A percentile compares a stretch with the other conserved stretches of the same genome.
Evolutionary conservation across 2,329 filamentous ascomycete genomes (phyloP).

Genomic region (Botrytis sinoallii): DNA sequence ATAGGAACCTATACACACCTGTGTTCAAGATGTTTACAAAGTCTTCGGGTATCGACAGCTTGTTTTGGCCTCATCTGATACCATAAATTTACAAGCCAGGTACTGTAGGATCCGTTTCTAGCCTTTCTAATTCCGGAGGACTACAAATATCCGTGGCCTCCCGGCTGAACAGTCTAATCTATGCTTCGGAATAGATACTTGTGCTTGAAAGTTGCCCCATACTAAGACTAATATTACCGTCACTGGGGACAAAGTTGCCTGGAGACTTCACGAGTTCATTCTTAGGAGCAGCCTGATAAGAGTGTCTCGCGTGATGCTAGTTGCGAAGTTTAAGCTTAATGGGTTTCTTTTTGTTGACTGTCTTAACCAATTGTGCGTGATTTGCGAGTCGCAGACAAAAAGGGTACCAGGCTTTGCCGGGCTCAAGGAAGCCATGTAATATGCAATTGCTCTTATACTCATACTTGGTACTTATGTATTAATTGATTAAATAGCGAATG

Average conservation of each 20-base stretch:
- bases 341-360: neutral
- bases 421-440: neutral
- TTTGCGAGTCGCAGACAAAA: neutral
- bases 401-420: neutral
- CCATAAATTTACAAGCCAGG: too few relatives aligned
- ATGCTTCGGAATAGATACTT: neutral
- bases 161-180: neutral
- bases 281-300: neutral
- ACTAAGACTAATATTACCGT: too few relatives aligned
- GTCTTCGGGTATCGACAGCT: neutral
- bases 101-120: too few relatives aligned
- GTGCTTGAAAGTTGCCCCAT: neutral
- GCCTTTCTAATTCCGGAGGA: too few relatives aligned
- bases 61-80: too few relatives aligned
- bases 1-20: neutral
- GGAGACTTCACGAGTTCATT: neutral
- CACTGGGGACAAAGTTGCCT: neutral
- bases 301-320: neutral
- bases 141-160: rapidly evolving
- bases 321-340: neutral
- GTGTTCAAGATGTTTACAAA: neutral
- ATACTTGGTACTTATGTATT: neutral
- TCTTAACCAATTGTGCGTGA: neutral
- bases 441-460: neutral
- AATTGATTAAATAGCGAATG: neutral